Evolutionary conservation across 1,284 basidiomycete species (phyloP).

Genomic region (Takashimella tepidaria): DNA sequence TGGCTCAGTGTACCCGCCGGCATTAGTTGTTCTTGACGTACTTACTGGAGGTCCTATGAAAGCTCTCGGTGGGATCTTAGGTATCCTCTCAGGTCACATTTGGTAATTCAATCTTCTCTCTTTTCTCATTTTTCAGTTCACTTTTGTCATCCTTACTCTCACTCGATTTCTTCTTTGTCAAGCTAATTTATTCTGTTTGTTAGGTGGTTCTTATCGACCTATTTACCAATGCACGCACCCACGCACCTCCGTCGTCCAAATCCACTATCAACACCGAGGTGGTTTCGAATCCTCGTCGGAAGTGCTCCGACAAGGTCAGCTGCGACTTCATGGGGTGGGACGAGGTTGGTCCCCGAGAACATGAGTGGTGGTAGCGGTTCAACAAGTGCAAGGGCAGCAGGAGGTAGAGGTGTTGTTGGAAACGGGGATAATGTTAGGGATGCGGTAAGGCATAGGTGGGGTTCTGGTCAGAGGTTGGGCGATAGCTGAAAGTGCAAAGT

Average conservation of each 20-base stretch:
- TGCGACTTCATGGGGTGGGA: conserved; percentile 7
- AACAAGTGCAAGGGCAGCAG: not conserved
- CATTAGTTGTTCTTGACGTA: conserved; percentile 38
- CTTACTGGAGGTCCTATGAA: conserved; percentile 33
- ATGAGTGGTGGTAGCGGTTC: not conserved
- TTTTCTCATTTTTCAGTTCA: not conserved
- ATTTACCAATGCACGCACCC: conserved; percentile 41
- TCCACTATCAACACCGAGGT: conserved; percentile 29
- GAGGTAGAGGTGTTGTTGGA: conserved; percentile 5
- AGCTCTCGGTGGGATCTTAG: conserved; percentile 35
- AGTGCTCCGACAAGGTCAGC: not conserved
- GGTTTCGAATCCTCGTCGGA: conserved; percentile 27
- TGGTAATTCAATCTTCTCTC: conserved; percentile 26
- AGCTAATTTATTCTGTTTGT: not conserved
- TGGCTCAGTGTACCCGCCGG: conserved; percentile 43
- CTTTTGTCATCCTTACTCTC: not conserved
- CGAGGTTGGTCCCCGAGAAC: conserved; percentile 9
- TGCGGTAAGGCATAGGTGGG: conserved; percentile 38
- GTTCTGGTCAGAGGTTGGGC: conserved; percentile 40
- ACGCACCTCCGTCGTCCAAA: conserved; percentile 33
- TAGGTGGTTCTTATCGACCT: conserved; percentile 46
- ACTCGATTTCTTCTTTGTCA: not conserved
- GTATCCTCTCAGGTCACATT: conserved; percentile 40
- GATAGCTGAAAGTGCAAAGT: no score
- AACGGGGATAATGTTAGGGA: conserved; percentile 16